These are phyloP conservation scores for Thuja plicata DNA, from an alignment of 83 land plant species.

Conservation along the genomic window DNA sequence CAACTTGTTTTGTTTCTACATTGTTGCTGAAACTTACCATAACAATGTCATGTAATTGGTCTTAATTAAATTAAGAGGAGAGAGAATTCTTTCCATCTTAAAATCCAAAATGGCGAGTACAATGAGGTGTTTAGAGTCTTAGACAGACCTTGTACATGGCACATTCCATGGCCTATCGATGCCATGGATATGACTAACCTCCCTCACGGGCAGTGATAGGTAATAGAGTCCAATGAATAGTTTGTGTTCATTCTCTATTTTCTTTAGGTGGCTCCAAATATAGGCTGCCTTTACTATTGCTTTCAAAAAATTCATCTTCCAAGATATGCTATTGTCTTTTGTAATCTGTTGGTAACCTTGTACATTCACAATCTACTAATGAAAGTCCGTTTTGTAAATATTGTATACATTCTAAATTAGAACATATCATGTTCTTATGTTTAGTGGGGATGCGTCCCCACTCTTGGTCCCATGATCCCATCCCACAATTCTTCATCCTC, in stretches of 20 bases:
- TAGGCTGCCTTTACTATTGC: not conserved
- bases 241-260: not conserved
- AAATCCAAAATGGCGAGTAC: not conserved
- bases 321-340: not conserved
- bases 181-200: not conserved
- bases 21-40: not conserved
- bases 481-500: not conserved
- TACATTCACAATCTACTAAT: too few species aligned
- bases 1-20: not conserved
- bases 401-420: not conserved
- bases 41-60: not conserved
- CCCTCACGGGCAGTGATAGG: not conserved
- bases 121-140: too few species aligned
- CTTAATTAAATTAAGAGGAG: not conserved
- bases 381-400: not conserved
- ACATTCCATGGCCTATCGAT: not conserved
- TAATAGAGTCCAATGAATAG: not conserved
- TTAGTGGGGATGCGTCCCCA: not conserved
- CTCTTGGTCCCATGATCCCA: not conserved
- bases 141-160: not conserved
- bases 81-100: not conserved
- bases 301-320: not conserved
- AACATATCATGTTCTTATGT: not conserved
- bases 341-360: not conserved
- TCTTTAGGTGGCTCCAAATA: not conserved